Conservation (phyloP, 345 rosid genomes). For the Linum trigynum region DNA sequence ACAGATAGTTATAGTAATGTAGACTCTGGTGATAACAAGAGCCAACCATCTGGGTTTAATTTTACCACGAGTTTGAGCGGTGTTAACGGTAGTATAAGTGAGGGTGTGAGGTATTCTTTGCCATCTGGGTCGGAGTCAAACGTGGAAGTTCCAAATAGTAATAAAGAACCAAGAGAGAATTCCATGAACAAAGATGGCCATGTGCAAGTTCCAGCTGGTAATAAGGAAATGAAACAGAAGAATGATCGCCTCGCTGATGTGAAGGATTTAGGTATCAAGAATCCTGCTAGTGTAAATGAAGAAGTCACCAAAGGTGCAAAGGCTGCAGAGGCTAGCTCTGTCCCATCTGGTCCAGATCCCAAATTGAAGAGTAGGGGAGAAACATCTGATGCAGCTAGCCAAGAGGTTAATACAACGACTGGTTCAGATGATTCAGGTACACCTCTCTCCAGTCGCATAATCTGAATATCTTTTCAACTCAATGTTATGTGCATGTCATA, state of each 20-base stretch:
- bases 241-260: not conserved
- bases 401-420: conserved; percentile 13
- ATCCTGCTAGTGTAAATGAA: conserved; percentile 11
- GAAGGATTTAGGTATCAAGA: conserved; percentile 3
- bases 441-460: not conserved
- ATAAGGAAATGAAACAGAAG: conserved; percentile 16
- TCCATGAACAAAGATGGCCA: not conserved
- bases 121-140: not conserved
- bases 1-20: conserved; percentile 10
- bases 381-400: conserved; percentile 8
- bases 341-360: conserved; percentile 14
- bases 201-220: conserved; percentile 6
- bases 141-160: not conserved
- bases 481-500: not conserved
- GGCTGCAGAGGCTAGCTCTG: conserved; percentile 14
- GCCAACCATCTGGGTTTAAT: conserved; percentile 18
- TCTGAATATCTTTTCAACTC: not conserved
- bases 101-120: not conserved
- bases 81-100: conserved; percentile 14
- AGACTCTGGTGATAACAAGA: conserved; percentile 12
- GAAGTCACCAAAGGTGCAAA: conserved; percentile 11
- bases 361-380: conserved; percentile 16
- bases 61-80: conserved; percentile 7
- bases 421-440: conserved; percentile 46
- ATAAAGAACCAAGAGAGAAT: not conserved